Percentiles rank a stretch among this genome's conserved stretches.
Evolutionary conservation across 805 yeast species (phyloP).

Genomic region (Candida ipomoeae): DNA sequence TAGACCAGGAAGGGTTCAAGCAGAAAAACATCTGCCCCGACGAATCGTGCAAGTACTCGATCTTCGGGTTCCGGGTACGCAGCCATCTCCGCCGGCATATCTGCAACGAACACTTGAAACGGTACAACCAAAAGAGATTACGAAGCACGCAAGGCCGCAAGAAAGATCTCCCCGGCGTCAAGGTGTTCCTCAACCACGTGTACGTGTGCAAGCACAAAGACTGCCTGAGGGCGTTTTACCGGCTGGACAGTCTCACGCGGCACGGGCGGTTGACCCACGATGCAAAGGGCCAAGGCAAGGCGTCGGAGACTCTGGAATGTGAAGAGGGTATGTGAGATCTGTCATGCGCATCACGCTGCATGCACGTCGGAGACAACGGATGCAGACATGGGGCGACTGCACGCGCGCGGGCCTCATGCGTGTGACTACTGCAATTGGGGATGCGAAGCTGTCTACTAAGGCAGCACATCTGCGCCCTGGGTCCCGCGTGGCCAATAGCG

Average conservation of each 20-base stretch:
- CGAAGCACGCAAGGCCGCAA: conserved; percentile 6
- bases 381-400: not conserved
- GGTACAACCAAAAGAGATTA: conserved; percentile 12
- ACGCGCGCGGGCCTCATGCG: not conserved
- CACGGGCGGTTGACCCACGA: conserved; percentile 14
- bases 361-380: not conserved
- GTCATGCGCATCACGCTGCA: not conserved
- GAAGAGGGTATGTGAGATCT: not conserved
- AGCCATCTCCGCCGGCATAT: conserved; percentile 17
- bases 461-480: not conserved
- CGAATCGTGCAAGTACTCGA: conserved; percentile 11
- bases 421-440: not conserved
- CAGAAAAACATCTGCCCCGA: conserved; percentile 18
- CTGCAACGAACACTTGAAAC: conserved; percentile 17
- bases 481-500: not conserved
- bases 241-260: conserved; percentile 17
- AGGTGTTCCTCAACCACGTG: conserved; percentile 12
- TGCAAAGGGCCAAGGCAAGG: not conserved
- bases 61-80: conserved; percentile 13
- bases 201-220: conserved; percentile 14
- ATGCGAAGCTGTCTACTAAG: not conserved
- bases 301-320: not conserved
- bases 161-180: conserved; percentile 4
- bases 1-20: conserved; percentile 10
- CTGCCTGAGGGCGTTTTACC: conserved; percentile 17